Base-by-base conservation (phyloP, 2,329 filamentous ascomycete species). In the Arachnopeziza araneosa region DNA sequence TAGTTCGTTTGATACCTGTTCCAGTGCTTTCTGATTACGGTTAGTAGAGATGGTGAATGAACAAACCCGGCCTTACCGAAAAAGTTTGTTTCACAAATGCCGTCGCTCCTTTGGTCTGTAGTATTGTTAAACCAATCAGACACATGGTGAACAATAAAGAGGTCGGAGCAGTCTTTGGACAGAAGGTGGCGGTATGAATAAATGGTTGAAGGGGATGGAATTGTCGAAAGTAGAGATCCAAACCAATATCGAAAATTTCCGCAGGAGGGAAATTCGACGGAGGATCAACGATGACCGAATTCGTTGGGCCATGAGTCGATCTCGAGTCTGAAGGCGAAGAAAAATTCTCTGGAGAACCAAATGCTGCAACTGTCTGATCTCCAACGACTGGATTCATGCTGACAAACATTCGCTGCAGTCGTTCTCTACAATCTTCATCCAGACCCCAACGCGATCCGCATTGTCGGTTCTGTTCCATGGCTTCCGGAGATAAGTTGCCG, bases 151-250 rank as follows among this genome's bases (percentile, higher is more conserved):
- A 77, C 0, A 82, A 69, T 21, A 82, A 68, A 10, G 79, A 74
- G 23, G 74, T 71, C 22, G 75, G 75, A 3, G 78, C 76, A 51
- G 76, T 77, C 55, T 77, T 79, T 1, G 79, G 78, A 17, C 76
- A 77, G 62, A 82, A 83, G 0, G 80, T 80, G 1, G 80, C 79
- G 17, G 80, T 73, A 65, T 83, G 80, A 7, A 83, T 77, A 61
- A 82, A 80, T 0, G 79, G 79, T 44, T 81, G 73, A 2, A 80
- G 75, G 1, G 79, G 78, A 58, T 82, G 79, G 60, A 82, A 82
- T 44, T 79, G 78, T 54, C 79, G 78, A 61, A 82, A 79, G 64
- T 80, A 82, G 57, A 81, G 75, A 65, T 82, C 80, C 22, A 83
- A 67, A 9, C 79, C 78, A 67, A 82, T 81, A 60, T 82, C 80